phyloP scores from a whole-genome alignment of 257 asterid genomes.

The Lycium ferocissimum region DNA sequence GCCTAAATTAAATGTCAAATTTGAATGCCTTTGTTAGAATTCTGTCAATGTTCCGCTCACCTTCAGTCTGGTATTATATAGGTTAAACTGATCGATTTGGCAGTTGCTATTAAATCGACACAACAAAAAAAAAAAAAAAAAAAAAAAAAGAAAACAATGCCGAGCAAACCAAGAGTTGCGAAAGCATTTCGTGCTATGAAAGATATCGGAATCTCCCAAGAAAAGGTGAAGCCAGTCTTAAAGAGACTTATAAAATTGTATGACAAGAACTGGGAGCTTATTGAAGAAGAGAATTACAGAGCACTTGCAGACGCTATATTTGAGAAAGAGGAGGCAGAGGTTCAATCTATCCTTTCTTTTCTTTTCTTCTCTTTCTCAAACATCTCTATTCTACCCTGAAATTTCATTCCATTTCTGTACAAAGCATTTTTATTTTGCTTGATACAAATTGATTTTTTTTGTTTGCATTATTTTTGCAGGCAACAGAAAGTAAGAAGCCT shows the following conservation, averaged over 20 bases:
- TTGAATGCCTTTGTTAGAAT: constrained; percentile 25
- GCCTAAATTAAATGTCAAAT: neutral
- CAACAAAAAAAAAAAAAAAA: constrained; percentile 34
- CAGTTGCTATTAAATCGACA: constrained; percentile 35
- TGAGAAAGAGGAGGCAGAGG: constrained; percentile 70
- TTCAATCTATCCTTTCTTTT: constrained; percentile 24
- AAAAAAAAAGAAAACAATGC: constrained; percentile 43
- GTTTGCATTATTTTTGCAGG: constrained; percentile 28
- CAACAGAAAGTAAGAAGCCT: constrained; percentile 29
- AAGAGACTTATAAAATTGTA: constrained; percentile 65
- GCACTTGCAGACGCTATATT: constrained; percentile 88
- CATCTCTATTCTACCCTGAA: neutral
- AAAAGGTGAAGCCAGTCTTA: constrained; percentile 76
- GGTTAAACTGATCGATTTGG: constrained; percentile 36
- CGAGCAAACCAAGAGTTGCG: constrained; percentile 51
- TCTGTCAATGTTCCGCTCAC: constrained; percentile 3
- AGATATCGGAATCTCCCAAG: constrained; percentile 65
- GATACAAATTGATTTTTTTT: neutral
- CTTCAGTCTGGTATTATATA: constrained; percentile 19
- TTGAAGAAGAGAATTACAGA: constrained; percentile 81
- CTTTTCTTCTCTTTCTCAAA: neutral
- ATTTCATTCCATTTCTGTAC: constrained; percentile 4
- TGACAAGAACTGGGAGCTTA: constrained; percentile 79
- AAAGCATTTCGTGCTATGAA: constrained; percentile 82
- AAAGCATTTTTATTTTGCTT: neutral